phyloP scores from a whole-genome alignment of 2,329 filamentous ascomycete genomes.

The Aureobasidium sp. region DNA sequence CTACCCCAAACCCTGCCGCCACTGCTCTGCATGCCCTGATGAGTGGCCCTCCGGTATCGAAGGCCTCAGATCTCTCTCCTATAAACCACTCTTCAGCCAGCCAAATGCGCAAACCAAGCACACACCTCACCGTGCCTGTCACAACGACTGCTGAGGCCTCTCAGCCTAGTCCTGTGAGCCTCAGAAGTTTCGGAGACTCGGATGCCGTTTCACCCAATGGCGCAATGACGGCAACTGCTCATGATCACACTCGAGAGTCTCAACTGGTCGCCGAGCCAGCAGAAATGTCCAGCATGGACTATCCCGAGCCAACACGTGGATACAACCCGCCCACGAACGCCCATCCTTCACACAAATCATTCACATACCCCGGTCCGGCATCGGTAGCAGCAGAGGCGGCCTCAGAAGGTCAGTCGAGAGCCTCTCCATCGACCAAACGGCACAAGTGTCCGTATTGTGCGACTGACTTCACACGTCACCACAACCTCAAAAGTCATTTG shows the following conservation, averaged over 20 bases:
- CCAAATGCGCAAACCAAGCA: slow-evolving; percentile 39
- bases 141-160: slow-evolving; percentile 34
- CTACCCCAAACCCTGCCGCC: slow-evolving; percentile 41
- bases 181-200: slow-evolving; percentile 46
- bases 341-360: slow-evolving; percentile 44
- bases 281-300: slow-evolving; percentile 26
- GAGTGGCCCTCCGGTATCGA: slow-evolving; percentile 35
- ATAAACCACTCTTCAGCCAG: slow-evolving; percentile 38
- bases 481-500: slow-evolving; percentile 94
- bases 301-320: slow-evolving; percentile 25
- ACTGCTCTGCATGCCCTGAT: slow-evolving; percentile 38
- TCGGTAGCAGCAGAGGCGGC: slow-evolving; percentile 29
- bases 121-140: slow-evolving; percentile 43
- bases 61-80: slow-evolving; percentile 35
- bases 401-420: slow-evolving; percentile 45
- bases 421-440: slow-evolving; percentile 72
- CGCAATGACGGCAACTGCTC: slow-evolving; percentile 35
- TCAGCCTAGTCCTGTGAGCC: slow-evolving; percentile 46
- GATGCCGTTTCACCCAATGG: slow-evolving; percentile 32
- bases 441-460: slow-evolving; percentile 96
- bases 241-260: slow-evolving; percentile 4
- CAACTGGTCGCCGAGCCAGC: slow-evolving; percentile 27
- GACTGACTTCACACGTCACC: slow-evolving; percentile 93
- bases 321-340: slow-evolving; percentile 18
- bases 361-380: slow-evolving; percentile 57